These are phyloP conservation scores for Malus hybrid DNA, from an alignment of 331 rosid genomes.

Conservation along the genomic window DNA sequence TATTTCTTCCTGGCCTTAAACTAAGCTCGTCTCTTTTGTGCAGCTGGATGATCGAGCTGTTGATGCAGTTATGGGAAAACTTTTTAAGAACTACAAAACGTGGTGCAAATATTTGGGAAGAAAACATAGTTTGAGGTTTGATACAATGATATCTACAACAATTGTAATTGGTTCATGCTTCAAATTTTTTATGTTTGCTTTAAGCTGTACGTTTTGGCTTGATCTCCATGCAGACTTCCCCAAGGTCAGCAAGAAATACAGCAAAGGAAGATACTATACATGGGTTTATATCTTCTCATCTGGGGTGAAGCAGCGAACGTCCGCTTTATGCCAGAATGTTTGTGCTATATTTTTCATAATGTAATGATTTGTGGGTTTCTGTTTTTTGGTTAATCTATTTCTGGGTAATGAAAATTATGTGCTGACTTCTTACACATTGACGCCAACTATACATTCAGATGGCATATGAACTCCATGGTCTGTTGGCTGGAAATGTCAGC, in stretches of 20 bases:
- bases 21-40: conserved; percentile 19
- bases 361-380: conserved; percentile 28
- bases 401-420: not conserved
- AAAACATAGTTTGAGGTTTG: conserved; percentile 84
- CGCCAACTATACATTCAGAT: conserved; percentile 42
- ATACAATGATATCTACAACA: conserved; percentile 2
- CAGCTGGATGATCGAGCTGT: conserved; percentile 98
- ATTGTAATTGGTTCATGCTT: not conserved
- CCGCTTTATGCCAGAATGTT: conserved; percentile 94
- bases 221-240: conserved; percentile 51
- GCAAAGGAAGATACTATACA: conserved; percentile 83
- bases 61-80: conserved; percentile 55
- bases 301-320: conserved; percentile 97
- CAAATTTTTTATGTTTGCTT: not conserved
- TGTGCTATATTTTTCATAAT: conserved; percentile 88
- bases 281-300: conserved; percentile 87
- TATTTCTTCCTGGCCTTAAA: conserved; percentile 4
- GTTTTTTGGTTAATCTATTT: not conserved
- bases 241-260: conserved; percentile 77
- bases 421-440: not conserved
- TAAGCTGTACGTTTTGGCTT: not conserved
- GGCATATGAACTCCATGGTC: conserved; percentile 96
- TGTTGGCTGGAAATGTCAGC: conserved; percentile 98
- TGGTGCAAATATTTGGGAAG: conserved; percentile 97
- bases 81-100: conserved; percentile 77